Evolutionary conservation across 1,284 basidiomycete genomes (phyloP).

Genomic region (Cryptococcus sp.): DNA sequence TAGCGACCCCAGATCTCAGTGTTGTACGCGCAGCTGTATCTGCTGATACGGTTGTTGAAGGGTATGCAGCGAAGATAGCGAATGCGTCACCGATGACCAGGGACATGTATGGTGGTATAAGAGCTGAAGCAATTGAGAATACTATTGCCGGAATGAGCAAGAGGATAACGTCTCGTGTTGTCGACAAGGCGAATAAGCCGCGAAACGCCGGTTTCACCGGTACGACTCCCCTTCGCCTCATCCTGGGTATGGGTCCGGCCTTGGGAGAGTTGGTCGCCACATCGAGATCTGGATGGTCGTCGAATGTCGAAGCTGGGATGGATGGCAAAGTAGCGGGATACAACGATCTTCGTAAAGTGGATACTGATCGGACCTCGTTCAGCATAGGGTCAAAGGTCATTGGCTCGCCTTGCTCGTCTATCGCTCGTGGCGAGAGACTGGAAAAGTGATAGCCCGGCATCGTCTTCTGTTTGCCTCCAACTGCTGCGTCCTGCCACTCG

Average conservation of each 20-base stretch:
- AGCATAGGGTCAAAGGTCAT: conserved; percentile 19
- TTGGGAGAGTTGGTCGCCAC: not conserved
- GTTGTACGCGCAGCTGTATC: conserved; percentile 57
- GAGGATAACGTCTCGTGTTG: conserved; percentile 59
- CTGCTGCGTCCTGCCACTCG: conserved; percentile 14
- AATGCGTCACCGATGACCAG: conserved; percentile 83
- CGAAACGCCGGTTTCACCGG: conserved; percentile 59
- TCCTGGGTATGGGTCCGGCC: not conserved
- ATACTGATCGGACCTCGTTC: conserved; percentile 22
- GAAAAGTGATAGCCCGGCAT: conserved; percentile 34
- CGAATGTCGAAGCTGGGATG: conserved; percentile 25
- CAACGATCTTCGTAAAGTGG: conserved; percentile 29
- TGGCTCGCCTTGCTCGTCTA: conserved; percentile 18
- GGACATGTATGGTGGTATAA: conserved; percentile 91
- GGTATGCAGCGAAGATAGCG: conserved; percentile 67
- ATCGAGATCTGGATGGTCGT: conserved; percentile 27
- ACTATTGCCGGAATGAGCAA: conserved; percentile 71
- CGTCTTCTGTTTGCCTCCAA: conserved; percentile 21
- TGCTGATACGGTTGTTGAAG: conserved; percentile 46
- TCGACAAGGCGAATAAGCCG: conserved; percentile 68
- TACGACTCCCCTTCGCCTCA: not conserved
- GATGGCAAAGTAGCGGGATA: conserved; percentile 20
- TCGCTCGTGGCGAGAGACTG: conserved; percentile 17
- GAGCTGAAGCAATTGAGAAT: conserved; percentile 69
- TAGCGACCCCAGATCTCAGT: conserved; percentile 64